phyloP scores from a whole-genome alignment of 1,284 basidiomycete genomes.

The Leccinum huronense region DNA sequence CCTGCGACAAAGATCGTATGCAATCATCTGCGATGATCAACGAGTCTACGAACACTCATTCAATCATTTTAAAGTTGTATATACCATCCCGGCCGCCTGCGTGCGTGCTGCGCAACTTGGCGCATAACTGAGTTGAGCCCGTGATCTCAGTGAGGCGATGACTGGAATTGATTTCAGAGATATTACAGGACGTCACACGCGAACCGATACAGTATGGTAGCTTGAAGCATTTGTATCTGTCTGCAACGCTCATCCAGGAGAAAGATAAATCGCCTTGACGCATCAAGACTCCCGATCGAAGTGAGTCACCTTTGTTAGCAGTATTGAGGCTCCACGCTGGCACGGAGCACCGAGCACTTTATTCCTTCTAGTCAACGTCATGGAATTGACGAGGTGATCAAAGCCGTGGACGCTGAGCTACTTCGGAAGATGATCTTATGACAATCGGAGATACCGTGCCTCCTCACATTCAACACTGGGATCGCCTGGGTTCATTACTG shows the following conservation, averaged over 20 bases:
- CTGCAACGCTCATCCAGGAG: slow-evolving; percentile 20
- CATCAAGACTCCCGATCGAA: slow-evolving; percentile 22
- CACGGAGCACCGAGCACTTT: neutral
- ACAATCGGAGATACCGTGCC: slow-evolving; percentile 16
- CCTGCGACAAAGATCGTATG: too few species aligned
- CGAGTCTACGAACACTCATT: neutral
- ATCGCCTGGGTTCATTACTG: slow-evolving; percentile 15
- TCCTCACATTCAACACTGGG: slow-evolving; percentile 26
- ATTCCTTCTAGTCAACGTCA: slow-evolving; percentile 19
- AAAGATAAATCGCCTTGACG: slow-evolving; percentile 19
- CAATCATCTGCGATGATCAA: neutral
- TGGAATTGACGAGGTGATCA: slow-evolving; percentile 27
- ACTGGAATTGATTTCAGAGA: neutral
- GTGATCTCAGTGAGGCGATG: neutral
- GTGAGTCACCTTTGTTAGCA: slow-evolving; percentile 9
- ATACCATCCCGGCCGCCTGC: neutral
- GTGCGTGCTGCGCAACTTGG: slow-evolving; percentile 10
- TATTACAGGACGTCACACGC: slow-evolving; percentile 5
- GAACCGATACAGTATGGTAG: slow-evolving; percentile 15
- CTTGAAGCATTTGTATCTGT: slow-evolving; percentile 23
- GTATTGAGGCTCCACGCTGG: neutral
- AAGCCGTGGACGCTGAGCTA: slow-evolving; percentile 21
- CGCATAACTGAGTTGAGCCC: slow-evolving; percentile 10
- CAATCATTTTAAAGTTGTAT: neutral
- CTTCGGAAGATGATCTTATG: slow-evolving; percentile 23